Conservation (phyloP, 257 asterid species). For the Handroanthus guayacan region DNA sequence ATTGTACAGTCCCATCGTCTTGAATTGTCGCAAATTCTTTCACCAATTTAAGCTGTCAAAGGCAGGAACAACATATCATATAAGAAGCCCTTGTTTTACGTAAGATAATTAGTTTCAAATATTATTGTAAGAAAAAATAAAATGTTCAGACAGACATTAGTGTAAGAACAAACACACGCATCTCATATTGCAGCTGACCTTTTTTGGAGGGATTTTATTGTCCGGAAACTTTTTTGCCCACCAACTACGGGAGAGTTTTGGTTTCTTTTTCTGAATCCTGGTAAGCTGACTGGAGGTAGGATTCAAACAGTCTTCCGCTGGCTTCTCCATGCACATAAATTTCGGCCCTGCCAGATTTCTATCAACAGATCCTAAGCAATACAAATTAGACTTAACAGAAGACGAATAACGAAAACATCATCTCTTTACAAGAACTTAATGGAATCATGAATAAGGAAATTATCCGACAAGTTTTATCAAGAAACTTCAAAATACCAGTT, state of each 20-base stretch:
- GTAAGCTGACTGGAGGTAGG: constrained; percentile 39
- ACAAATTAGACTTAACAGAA: constrained; percentile 40
- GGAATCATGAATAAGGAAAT: neutral
- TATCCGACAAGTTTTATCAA: constrained; percentile 1
- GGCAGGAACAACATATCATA: constrained; percentile 16
- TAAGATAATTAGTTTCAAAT: neutral
- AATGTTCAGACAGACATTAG: neutral
- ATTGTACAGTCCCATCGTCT: constrained; percentile 79
- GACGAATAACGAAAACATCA: constrained; percentile 23
- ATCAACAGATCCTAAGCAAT: constrained; percentile 60
- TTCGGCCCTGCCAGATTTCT: constrained; percentile 45
- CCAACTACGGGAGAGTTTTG: constrained; percentile 39
- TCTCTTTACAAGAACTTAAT: neutral
- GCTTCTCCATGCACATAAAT: constrained; percentile 39
- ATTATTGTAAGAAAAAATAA: neutral
- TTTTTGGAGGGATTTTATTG: constrained; percentile 58
- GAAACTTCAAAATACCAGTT: neutral
- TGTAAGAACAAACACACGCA: neutral
- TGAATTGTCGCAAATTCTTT: constrained; percentile 61
- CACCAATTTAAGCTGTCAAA: constrained; percentile 71
- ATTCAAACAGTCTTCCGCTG: constrained; percentile 35
- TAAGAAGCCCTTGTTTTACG: constrained; percentile 7
- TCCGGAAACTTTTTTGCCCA: constrained; percentile 58
- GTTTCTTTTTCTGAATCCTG: constrained; percentile 36
- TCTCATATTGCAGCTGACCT: constrained; percentile 52